Conservation (phyloP, 2,329 filamentous ascomycete species). For the Arthrinium phaeospermum region DNA sequence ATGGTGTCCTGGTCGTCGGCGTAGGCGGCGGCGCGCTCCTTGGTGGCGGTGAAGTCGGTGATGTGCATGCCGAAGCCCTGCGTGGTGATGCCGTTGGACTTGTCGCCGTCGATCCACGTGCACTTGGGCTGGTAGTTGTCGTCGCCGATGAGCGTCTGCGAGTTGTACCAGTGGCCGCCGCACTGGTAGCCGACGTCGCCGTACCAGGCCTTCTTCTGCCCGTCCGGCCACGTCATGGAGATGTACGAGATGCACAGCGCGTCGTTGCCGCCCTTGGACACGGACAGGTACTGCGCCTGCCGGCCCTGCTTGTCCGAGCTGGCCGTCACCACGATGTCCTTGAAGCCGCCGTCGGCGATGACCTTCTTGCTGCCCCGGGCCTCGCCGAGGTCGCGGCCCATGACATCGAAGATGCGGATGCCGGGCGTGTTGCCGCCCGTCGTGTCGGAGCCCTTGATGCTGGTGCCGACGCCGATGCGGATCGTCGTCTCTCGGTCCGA, state of each 20-base stretch:
- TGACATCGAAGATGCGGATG: neutral
- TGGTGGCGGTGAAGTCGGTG: constrained; percentile 16
- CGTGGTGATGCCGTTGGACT: constrained; percentile 24
- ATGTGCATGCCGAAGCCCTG: constrained; percentile 20
- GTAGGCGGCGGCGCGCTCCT: neutral
- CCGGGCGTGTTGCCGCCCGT: neutral
- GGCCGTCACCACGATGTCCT: neutral
- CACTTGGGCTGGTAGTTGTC: constrained; percentile 20
- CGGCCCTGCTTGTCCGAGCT: neutral
- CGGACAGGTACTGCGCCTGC: neutral
- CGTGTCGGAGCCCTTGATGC: neutral
- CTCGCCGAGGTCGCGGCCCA: neutral
- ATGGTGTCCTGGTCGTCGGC: constrained; percentile 3
- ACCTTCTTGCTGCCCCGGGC: neutral
- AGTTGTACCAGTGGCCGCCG: neutral
- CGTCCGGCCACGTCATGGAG: neutral
- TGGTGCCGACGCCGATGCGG: neutral
- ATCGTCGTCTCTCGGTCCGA: neutral
- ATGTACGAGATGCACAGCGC: constrained; percentile 5
- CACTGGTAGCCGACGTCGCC: constrained; percentile 11
- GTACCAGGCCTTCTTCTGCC: constrained; percentile 9
- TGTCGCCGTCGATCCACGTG: constrained; percentile 25
- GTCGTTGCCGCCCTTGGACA: neutral
- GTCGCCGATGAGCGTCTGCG: constrained; percentile 9
- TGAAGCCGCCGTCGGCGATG: constrained; percentile 4